Percentiles rank a stretch among this genome's conserved stretches.
phyloP scores from a whole-genome alignment of 208 protist genomes.

The Trichomonas vaginalis region DNA sequence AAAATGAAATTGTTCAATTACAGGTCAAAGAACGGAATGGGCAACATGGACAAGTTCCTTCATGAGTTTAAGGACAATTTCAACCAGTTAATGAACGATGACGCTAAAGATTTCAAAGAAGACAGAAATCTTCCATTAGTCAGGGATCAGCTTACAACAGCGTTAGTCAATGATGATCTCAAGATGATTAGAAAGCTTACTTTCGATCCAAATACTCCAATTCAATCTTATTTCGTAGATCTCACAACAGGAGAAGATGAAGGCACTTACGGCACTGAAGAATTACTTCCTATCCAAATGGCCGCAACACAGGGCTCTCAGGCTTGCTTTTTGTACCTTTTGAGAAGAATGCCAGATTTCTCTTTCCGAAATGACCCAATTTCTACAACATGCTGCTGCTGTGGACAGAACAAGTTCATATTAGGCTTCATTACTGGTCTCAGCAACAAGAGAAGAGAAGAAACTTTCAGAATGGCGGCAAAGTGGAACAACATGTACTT shows the following conservation, averaged over 20 bases:
- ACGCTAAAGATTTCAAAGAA: background rate
- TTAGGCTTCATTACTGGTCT: background rate
- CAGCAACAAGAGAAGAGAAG: background rate
- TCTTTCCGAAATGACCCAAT: background rate
- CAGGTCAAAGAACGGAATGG: background rate
- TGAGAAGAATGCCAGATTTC: background rate
- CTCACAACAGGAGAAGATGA: background rate
- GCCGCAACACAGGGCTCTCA: background rate
- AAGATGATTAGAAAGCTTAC: background rate
- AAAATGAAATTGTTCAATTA: background rate
- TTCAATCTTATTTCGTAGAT: background rate
- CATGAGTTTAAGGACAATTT: background rate
- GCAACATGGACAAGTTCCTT: background rate
- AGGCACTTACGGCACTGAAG: background rate
- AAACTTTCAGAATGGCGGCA: background rate
- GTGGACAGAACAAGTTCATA: background rate
- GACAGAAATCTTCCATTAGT: background rate
- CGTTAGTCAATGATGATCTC: background rate
- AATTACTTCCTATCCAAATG: background rate
- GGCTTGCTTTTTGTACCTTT: background rate
- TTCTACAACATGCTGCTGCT: background rate
- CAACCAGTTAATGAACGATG: background rate
- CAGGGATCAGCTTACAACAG: background rate
- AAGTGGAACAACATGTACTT: background rate
- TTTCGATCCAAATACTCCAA: background rate